Evolutionary conservation across 2,329 filamentous ascomycete genomes (phyloP).

Genomic region (Sporothrix mexicana): DNA sequence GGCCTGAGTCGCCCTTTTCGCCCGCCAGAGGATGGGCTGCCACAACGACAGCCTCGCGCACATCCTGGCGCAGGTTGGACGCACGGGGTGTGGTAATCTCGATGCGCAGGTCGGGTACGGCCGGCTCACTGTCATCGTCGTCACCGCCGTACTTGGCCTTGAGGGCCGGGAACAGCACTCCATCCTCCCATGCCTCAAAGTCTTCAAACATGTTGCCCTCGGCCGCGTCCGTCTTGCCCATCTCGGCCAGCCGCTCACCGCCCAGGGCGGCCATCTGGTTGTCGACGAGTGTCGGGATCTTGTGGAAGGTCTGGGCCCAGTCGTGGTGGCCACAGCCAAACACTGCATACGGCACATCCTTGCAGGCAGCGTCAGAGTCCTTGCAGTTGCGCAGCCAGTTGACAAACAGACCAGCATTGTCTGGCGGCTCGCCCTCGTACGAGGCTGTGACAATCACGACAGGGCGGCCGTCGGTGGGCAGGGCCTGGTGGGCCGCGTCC

Average conservation of each 20-base stretch:
- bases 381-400: slow-evolving; percentile 29
- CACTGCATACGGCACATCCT: slow-evolving; percentile 59
- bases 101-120: slow-evolving; percentile 47
- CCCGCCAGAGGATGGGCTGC: slow-evolving; percentile 56
- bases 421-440: slow-evolving; percentile 76
- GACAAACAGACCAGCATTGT: slow-evolving; percentile 65
- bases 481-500: slow-evolving; percentile 37
- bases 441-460: slow-evolving; percentile 70
- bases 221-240: slow-evolving; percentile 65
- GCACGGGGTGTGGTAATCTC: slow-evolving; percentile 52
- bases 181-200: slow-evolving; percentile 71
- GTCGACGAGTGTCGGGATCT: slow-evolving; percentile 68
- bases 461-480: slow-evolving; percentile 36
- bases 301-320: slow-evolving; percentile 69
- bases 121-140: slow-evolving; percentile 27
- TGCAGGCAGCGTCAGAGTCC: neutral
- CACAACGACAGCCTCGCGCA: slow-evolving; percentile 61
- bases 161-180: slow-evolving; percentile 57
- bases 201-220: slow-evolving; percentile 70
- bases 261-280: slow-evolving; percentile 56
- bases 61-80: slow-evolving; percentile 53
- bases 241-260: slow-evolving; percentile 52
- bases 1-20: slow-evolving; percentile 44
- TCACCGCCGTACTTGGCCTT: slow-evolving; percentile 46
- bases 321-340: slow-evolving; percentile 66